Base-by-base conservation (phyloP, 2,329 filamentous ascomycete species). In the Talaromyces sp. region DNA sequence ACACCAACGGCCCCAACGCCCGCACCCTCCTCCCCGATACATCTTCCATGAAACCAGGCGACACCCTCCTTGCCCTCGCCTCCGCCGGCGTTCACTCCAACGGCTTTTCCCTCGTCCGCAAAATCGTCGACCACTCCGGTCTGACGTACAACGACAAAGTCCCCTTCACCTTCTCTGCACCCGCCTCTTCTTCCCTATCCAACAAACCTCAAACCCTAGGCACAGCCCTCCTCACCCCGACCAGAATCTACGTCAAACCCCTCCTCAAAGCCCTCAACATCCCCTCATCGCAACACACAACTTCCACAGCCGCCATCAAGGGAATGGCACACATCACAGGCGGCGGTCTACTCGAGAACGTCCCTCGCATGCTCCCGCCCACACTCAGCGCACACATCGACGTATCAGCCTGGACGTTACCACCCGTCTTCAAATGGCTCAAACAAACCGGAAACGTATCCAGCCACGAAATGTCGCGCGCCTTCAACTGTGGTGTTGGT, bases 321-420 rank as follows among this genome's bases (percentile, higher is more conserved):
- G 95, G 95, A 62, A 90, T 98, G 77, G 91, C 95, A 11, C 95
- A 99, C 80, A 98, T 99, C 80, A 99, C 95, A 0, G 95, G 95
- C 60, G 95, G 95, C 67, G 95, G 95, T 11, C 85, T 99, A 22
- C 84, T 90, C 19, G 95, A 99, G 80, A 99, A 99, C 77, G 90
- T 99, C 29, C 95, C 95, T 34, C 89, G 95, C 69, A 96, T 96
- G 91, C 84, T 99, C 19, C 95, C 95, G 1, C 78, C 85, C 38
- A 82, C 88, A 54, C 86, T 99, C 5, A 86, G 90, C 1, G 94
- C 93, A 1, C 87, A 92, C 75, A 88, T 99, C 64, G 90, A 97
- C 72, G 90, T 91, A 56, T 81, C 83, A 49, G 80, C 86, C 1
- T 99, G 93, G 92, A 77, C 87, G 29, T 84, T 93, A 51, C 92